phyloP scores from a whole-genome alignment of 140 eudicot genomes.

The Anethum foeniculum region DNA sequence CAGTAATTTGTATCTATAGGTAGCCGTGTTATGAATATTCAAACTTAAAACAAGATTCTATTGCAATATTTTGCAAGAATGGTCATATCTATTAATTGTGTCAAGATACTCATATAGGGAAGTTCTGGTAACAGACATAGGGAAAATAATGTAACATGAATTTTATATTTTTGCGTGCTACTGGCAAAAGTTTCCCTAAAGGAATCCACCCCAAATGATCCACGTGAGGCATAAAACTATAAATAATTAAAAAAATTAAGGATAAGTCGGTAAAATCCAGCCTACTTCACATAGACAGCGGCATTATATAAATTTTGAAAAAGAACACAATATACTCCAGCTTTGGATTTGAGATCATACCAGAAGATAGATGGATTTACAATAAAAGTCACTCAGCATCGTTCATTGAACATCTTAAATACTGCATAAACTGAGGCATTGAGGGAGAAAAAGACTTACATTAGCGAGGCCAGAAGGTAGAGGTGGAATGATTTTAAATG shows the following conservation, averaged over 20 bases:
- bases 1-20: background rate
- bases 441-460: conserved; percentile 33
- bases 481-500: conserved; percentile 57
- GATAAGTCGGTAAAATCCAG: background rate
- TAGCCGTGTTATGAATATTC: background rate
- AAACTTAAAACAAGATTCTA: conserved; percentile 2
- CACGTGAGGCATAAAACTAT: background rate
- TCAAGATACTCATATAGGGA: background rate
- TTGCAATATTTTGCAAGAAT: background rate
- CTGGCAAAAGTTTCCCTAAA: background rate
- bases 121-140: background rate
- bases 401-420: background rate
- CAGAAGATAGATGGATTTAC: background rate
- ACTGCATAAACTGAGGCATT: background rate
- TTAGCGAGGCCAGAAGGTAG: conserved; percentile 64
- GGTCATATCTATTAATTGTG: background rate
- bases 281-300: background rate
- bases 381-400: background rate
- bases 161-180: background rate
- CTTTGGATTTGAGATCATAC: conserved; percentile 1
- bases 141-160: background rate
- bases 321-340: background rate
- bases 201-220: background rate
- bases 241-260: background rate
- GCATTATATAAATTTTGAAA: background rate